Percentiles rank a stretch among this genome's conserved stretches.
Evolutionary conservation across 805 yeast species (phyloP).

Genomic region (Wickerhamiella lipophila): DNA sequence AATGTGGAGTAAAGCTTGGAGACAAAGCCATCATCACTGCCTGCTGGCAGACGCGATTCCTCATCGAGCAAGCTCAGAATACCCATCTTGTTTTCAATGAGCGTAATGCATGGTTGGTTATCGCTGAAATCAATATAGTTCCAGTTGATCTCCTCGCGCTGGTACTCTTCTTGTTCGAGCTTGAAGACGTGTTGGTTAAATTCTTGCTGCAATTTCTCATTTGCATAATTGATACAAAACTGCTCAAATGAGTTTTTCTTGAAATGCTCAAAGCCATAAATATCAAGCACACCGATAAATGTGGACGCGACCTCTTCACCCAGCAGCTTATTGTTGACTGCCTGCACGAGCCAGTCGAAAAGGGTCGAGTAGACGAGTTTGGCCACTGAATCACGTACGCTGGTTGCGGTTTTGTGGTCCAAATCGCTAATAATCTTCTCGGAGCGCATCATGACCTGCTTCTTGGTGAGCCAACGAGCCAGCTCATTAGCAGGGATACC

Average conservation of each 20-base stretch:
- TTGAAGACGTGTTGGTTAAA: conserved; percentile 96
- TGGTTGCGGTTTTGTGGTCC: conserved; percentile 70
- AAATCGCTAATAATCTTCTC: conserved; percentile 82
- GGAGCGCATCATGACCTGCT: conserved; percentile 81
- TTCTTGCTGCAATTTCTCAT: conserved; percentile 93
- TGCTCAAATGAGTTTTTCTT: conserved; percentile 91
- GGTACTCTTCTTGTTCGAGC: conserved; percentile 90
- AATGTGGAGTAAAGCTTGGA: conserved; percentile 79
- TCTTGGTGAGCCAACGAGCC: conserved; percentile 85
- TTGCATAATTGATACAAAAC: conserved; percentile 92
- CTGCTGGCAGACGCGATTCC: conserved; percentile 89
- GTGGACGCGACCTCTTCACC: conserved; percentile 42
- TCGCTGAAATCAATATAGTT: conserved; percentile 90
- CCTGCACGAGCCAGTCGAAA: conserved; percentile 88
- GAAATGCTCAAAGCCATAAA: conserved; percentile 94
- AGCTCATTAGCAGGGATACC: conserved; percentile 64
- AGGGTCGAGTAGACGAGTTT: conserved; percentile 84
- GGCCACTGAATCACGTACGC: conserved; percentile 94
- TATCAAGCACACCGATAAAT: conserved; percentile 93
- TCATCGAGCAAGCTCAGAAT: conserved; percentile 81
- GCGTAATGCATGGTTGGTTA: conserved; percentile 89
- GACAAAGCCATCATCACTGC: conserved; percentile 84
- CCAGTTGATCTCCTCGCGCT: conserved; percentile 90
- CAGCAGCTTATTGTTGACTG: conserved; percentile 59
- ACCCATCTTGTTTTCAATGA: conserved; percentile 83